Percentiles rank a stretch among this genome's conserved stretches.
These are phyloP conservation scores for Asterochloris erici DNA, from an alignment of 139 green algal species.

Conservation along the genomic window DNA sequence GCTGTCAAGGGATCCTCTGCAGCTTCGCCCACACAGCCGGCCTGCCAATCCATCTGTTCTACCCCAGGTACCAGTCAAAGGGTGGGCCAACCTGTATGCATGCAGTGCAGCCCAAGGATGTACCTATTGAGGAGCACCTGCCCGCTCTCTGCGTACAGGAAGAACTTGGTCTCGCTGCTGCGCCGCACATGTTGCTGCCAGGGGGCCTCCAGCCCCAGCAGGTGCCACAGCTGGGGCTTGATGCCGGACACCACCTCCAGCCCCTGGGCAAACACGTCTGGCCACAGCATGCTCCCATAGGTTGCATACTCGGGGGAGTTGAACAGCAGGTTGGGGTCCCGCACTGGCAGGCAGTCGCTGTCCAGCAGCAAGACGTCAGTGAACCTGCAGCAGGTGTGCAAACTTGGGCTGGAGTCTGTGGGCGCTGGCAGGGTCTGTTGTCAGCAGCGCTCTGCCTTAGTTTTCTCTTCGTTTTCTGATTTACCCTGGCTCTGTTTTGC, in stretches of 20 bases:
- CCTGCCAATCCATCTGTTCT: no score
- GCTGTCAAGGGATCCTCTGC: no score
- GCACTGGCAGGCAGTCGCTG: slow-evolving; percentile 34
- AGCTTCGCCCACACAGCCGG: no score
- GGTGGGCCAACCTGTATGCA: no score
- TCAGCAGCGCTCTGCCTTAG: no score
- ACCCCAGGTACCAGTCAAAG: no score
- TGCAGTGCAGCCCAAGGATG: no score
- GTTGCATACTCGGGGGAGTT: slow-evolving; percentile 25
- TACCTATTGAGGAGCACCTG: slow-evolving; percentile 49
- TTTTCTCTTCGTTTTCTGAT: no score
- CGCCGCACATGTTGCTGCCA: background rate
- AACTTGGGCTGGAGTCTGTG: no score
- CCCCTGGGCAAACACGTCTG: slow-evolving; percentile 27
- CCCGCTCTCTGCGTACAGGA: slow-evolving; percentile 37
- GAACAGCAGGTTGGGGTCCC: slow-evolving; percentile 23
- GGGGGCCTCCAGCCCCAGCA: slow-evolving; percentile 14
- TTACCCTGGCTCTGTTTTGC: no score
- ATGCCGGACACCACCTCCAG: slow-evolving; percentile 8
- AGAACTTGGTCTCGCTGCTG: background rate
- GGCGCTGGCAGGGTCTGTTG: no score
- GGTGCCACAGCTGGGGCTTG: background rate
- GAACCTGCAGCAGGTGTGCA: slow-evolving; percentile 21
- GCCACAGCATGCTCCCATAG: slow-evolving; percentile 43
- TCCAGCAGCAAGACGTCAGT: slow-evolving; percentile 40